Evolutionary conservation across 345 rosid genomes (phyloP), one percentile per base, ranked within the genome.

Genomic region (Bruguiera gymnorhiza): DNA sequence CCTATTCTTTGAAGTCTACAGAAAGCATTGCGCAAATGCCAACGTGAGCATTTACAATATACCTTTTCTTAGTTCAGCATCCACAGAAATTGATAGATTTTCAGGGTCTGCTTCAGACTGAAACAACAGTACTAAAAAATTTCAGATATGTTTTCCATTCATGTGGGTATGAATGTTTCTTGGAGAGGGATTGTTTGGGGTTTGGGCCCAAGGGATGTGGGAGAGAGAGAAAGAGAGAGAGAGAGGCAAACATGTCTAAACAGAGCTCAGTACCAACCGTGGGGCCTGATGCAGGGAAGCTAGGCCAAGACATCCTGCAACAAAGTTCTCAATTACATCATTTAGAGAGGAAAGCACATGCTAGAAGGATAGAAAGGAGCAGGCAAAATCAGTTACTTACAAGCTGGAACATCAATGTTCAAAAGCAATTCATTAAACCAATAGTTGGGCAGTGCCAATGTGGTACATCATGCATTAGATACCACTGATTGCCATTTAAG

Each of bases 221-320:
- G 5, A 2, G 15, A 16, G 11, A 6, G n/a, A n/a, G n/a, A n/a
- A n/a, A n/a, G n/a, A n/a, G n/a, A n/a, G 8, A n/a, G 39, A 34
- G 46, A 31, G 60, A 2, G 6, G 11, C 10, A 53, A 34, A 34
- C 30, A 53, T 56, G 57, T 26, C 19, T 34, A 20, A 34, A 69
- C 51, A 13, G 34, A 68, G 37, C 63, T 34, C 11, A 51, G 68
- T 39, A 60, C 74, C 32, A 78, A 84, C 91, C 84, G 30, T 46
- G 24, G 65, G 61, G 43, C 82, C 79, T 27, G 81, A 64, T 18
- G 79, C 65, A 55, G 84, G 59, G 48, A 76, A 78, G 59, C 82
- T 77, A 29, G 89, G 73, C 89, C 92, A 87, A 56, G 88, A 63
- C 16, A 70, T 71, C 82, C 91, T 87, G 73, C 75, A 82, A 18